Percentiles rank a stretch among this genome's conserved stretches.
Conservation (phyloP, 257 asterid species). For the Apocynum venetum region DNA sequence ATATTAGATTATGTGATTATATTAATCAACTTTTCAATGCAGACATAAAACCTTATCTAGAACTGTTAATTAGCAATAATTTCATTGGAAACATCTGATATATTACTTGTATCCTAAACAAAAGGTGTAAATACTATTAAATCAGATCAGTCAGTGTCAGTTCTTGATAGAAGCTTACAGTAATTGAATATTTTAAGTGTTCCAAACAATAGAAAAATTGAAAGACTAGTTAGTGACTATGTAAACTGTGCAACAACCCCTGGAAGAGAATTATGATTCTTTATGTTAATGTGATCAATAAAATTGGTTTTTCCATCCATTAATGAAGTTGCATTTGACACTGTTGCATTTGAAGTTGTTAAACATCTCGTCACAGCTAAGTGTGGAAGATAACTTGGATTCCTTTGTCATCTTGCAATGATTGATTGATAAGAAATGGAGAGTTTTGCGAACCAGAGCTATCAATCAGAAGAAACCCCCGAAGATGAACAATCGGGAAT, state of each 20-base stretch:
- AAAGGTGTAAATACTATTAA: no score
- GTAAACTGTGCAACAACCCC: neutral
- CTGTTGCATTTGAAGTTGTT: slow-evolving; percentile 1
- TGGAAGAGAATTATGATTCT: neutral
- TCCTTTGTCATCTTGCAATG: slow-evolving; percentile 7
- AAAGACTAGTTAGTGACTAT: neutral
- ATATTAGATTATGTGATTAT: no score
- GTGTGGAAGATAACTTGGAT: slow-evolving; percentile 1
- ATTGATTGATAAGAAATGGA: neutral
- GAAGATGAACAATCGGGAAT: neutral
- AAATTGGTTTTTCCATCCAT: no score
- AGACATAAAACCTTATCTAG: no score
- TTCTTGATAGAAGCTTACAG: neutral
- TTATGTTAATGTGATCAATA: neutral
- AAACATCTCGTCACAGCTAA: neutral
- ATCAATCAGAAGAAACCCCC: neutral
- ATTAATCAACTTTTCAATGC: no score
- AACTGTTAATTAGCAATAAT: no score
- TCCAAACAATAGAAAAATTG: slow-evolving; percentile 4
- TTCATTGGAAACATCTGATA: no score
- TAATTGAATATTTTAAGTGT: neutral
- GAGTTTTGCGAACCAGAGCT: neutral
- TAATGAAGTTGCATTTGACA: neutral
- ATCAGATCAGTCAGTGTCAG: neutral
- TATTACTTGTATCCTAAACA: no score